Evolutionary conservation across 2,329 filamentous ascomycete species (phyloP), one percentile per base, ranked within the genome.

Genomic region (Aspergillus clavatus): DNA sequence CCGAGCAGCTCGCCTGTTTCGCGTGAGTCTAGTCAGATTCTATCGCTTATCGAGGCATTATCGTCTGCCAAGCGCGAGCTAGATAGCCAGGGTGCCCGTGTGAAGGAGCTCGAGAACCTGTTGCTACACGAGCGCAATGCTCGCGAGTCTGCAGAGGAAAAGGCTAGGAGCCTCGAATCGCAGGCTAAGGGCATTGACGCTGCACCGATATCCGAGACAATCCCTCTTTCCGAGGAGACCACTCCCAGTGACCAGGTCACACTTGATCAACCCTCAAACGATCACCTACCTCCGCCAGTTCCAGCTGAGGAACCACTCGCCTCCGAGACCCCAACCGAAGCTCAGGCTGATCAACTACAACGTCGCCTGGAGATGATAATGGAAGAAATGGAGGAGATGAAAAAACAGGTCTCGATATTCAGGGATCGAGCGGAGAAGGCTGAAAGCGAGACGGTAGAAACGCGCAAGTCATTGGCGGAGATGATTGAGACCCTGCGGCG

Each of bases 61-160:
- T 87, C 85, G 43, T 82, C 80, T 47, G 87, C 90, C 7, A 94
- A 88, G 70, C 86, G 85, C 56, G 90, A 96, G 62, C 81, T 96
- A 33, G 89, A 94, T 58, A 79, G 77, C n/a, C 89, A 96, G 63
- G 83, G 81, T 40, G 77, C 82, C 33, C 83, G 87, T 23, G 83
- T 97, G 65, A 85, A 83, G 55, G 86, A 90, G 57, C 72, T 97
- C 10, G 91, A 97, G 63, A 78, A 81, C 46, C 76, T 87, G 69
- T 73, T 97, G 35, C 81, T 78, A 40, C 83, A 85, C 60, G 93
- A 98, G 67, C 81, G 89, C 21, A 79, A 82, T 52, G 90, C 90
- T 22, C 81, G 93, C 45, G 84, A 94, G 59, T 77, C 82, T 42
- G 91, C 91, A 0, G 93, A 98, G 66, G 86, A 93, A 48, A 75